These are phyloP conservation scores for Ceratobasidium sp. DNA, from an alignment of 1,284 basidiomycete genomes.

Conservation along the genomic window DNA sequence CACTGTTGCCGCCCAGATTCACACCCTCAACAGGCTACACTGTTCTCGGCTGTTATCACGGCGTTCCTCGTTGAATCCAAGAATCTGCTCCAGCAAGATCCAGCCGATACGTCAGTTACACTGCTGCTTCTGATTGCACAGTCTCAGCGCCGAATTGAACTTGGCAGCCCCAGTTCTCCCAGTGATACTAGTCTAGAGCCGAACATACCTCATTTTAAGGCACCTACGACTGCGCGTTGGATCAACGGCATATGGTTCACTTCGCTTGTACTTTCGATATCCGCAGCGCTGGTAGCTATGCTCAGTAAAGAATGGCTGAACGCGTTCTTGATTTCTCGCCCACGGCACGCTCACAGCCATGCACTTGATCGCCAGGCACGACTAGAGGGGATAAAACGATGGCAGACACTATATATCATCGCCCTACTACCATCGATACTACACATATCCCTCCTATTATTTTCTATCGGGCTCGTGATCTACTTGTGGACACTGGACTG, in stretches of 20 bases:
- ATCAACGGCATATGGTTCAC: slow-evolving; percentile 43
- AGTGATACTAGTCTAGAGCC: too few relatives aligned
- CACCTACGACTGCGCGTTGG: slow-evolving; percentile 1
- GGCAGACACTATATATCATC: slow-evolving; percentile 15
- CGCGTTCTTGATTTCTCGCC: not conserved
- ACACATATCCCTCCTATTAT: slow-evolving; percentile 23
- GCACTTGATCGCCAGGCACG: not conserved
- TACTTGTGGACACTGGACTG: slow-evolving; percentile 23
- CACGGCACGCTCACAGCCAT: not conserved
- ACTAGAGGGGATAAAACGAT: not conserved
- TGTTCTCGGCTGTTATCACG: slow-evolving; percentile 33
- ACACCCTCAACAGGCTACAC: slow-evolving; percentile 13
- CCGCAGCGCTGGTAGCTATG: slow-evolving; percentile 28
- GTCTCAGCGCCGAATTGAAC: slow-evolving; percentile 28
- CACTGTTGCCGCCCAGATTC: too few relatives aligned
- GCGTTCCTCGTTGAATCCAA: slow-evolving; percentile 36
- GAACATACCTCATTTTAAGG: not conserved
- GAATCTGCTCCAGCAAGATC: slow-evolving; percentile 24
- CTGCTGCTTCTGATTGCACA: slow-evolving; percentile 33
- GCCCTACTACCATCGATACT: slow-evolving; percentile 34
- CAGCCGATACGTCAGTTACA: not conserved
- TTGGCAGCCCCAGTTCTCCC: not conserved
- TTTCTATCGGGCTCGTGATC: slow-evolving; percentile 9
- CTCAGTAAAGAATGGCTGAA: slow-evolving; percentile 39
- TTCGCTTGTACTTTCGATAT: slow-evolving; percentile 32